phyloP scores from a whole-genome alignment of 352 stramenopile genomes.

The Globisporangium carolinianum region DNA sequence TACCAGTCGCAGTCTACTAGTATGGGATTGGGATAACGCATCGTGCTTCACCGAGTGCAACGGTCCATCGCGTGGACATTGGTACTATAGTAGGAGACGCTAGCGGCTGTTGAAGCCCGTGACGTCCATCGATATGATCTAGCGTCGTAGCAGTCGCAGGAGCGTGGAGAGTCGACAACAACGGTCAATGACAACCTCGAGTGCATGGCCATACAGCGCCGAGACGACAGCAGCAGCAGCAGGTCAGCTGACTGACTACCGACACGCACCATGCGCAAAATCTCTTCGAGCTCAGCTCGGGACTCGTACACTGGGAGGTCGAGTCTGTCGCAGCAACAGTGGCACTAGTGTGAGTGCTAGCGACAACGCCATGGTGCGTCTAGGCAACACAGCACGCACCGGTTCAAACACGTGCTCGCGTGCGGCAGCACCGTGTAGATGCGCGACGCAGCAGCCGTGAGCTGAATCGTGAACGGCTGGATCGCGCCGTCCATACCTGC shows the following conservation, averaged over 20 bases:
- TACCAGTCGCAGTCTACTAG: too few relatives aligned
- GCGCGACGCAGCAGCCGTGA: conserved; percentile 32
- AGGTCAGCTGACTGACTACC: not conserved
- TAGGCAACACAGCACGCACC: conserved; percentile 17
- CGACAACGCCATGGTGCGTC: not conserved
- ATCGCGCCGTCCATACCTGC: conserved; percentile 71
- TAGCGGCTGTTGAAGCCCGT: conserved; percentile 73
- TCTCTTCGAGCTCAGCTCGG: conserved; percentile 90
- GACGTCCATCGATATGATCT: conserved; percentile 70
- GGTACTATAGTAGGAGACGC: not conserved
- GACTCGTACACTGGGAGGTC: conserved; percentile 70
- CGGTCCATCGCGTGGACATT: too few relatives aligned
- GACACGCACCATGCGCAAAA: conserved; percentile 82
- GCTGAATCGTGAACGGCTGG: conserved; percentile 68
- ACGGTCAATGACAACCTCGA: too few relatives aligned
- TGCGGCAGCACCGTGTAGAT: conserved; percentile 58
- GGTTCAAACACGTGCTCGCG: conserved; percentile 80
- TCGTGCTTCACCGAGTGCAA: too few relatives aligned
- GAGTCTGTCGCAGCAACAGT: conserved; percentile 29
- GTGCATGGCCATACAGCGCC: too few relatives aligned
- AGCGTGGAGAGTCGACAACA: too few relatives aligned
- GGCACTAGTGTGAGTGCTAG: too few relatives aligned
- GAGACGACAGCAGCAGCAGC: too few relatives aligned
- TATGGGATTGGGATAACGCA: too few relatives aligned
- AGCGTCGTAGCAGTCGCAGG: too few relatives aligned